Conservation (phyloP, 352 stramenopile genomes). For the Phytophthora meadii region DNA sequence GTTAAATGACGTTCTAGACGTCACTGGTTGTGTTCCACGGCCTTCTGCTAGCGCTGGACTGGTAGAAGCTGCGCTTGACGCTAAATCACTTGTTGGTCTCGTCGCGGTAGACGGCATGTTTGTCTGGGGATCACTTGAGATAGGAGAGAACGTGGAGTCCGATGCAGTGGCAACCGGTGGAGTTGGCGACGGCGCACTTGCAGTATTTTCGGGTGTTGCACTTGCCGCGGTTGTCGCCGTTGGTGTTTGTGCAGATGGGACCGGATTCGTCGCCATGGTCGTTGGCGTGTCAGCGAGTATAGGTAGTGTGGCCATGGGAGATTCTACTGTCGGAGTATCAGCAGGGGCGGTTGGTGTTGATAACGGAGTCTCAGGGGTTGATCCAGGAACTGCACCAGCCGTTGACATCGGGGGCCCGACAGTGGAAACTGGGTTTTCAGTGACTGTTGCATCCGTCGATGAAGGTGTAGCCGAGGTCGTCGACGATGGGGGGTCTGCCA, state of each 20-base stretch:
- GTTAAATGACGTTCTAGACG: constrained; percentile 2
- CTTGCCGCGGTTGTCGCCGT: neutral
- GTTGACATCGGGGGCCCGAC: neutral
- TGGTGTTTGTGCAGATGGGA: neutral
- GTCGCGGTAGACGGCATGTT: neutral
- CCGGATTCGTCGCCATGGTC: constrained; percentile 4
- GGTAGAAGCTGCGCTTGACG: neutral
- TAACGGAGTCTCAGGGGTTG: neutral
- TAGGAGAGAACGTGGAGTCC: neutral
- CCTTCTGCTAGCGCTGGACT: neutral
- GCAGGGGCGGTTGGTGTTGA: constrained; percentile 1
- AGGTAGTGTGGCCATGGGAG: constrained; percentile 4
- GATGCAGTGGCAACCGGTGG: neutral
- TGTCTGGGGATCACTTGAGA: neutral
- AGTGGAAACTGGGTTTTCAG: neutral
- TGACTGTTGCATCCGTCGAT: constrained; percentile 1
- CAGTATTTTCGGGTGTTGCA: neutral
- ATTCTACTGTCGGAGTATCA: constrained; percentile 6
- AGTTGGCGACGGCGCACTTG: constrained; percentile 6
- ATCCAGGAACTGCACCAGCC: neutral
- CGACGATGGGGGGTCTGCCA: constrained; percentile 15
- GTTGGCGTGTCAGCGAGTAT: constrained; percentile 15
- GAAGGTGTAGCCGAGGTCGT: constrained; percentile 7
- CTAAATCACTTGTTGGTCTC: constrained; percentile 8
- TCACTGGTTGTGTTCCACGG: constrained; percentile 5